A percentile compares a stretch with the other conserved stretches of the same genome.
phyloP scores from a whole-genome alignment of 306 rosid species.

The Cucumis sativus region DNA sequence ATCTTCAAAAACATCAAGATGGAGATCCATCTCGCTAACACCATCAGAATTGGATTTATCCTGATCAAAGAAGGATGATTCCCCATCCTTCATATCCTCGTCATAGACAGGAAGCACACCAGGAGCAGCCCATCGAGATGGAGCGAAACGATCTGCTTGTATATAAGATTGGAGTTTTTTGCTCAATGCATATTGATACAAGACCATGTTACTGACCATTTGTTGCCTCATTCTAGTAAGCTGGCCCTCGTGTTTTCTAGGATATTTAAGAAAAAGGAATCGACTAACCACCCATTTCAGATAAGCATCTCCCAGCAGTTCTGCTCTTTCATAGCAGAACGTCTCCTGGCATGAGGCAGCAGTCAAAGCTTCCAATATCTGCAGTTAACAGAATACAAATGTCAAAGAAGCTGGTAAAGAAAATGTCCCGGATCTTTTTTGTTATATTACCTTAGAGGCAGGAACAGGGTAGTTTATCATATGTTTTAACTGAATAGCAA shows the following conservation, averaged over 20 bases:
- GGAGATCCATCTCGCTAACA: slow-evolving; percentile 10
- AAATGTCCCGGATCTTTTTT: neutral
- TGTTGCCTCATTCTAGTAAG: slow-evolving; percentile 99
- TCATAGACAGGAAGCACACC: slow-evolving; percentile 95
- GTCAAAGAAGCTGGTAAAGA: neutral
- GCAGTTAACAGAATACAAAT: slow-evolving; percentile 11
- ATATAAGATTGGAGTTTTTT: slow-evolving; percentile 90
- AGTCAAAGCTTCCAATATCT: slow-evolving; percentile 98
- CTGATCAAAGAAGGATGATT: slow-evolving; percentile 66
- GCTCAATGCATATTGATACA: slow-evolving; percentile 71
- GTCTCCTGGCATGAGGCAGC: slow-evolving; percentile 99
- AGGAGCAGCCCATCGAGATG: slow-evolving; percentile 98
- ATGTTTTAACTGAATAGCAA: slow-evolving; percentile 71
- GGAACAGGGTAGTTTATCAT: slow-evolving; percentile 60
- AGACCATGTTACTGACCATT: slow-evolving; percentile 94
- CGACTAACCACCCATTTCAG: slow-evolving; percentile 96
- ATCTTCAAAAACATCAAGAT: slow-evolving; percentile 31
- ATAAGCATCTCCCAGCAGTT: slow-evolving; percentile 98
- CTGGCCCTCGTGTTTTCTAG: slow-evolving; percentile 98
- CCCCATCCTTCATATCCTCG: slow-evolving; percentile 81
- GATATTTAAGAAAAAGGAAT: slow-evolving; percentile 85
- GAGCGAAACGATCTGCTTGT: slow-evolving; percentile 97
- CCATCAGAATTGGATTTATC: slow-evolving; percentile 30
- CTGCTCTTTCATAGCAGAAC: slow-evolving; percentile 98
- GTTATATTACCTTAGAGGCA: slow-evolving; percentile 46